phyloP scores from a whole-genome alignment of 345 rosid genomes.

The Geranium brycei region DNA sequence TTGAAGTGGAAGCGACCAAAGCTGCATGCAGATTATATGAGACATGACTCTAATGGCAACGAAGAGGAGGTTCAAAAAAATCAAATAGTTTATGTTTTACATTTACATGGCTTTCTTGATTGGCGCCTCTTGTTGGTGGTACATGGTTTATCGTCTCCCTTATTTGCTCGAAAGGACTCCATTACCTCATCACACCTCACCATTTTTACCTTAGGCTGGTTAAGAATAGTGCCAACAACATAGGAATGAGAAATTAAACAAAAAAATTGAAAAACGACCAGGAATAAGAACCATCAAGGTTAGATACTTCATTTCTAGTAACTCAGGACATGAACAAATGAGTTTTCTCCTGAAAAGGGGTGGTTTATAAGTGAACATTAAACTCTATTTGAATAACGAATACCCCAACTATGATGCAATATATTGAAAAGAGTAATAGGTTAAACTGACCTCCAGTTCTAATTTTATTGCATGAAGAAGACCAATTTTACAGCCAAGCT shows the following conservation, averaged over 20 bases:
- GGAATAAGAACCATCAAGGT: neutral
- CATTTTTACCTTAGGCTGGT: slow-evolving; percentile 23
- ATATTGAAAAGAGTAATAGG: neutral
- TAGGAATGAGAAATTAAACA: slow-evolving; percentile 5
- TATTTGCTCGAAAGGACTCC: slow-evolving; percentile 11
- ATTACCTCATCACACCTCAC: slow-evolving; percentile 11
- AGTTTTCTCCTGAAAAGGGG: slow-evolving; percentile 22
- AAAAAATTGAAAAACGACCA: neutral
- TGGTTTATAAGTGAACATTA: slow-evolving; percentile 7
- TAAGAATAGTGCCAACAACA: slow-evolving; percentile 11
- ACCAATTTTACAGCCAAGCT: slow-evolving; percentile 53
- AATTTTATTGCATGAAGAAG: slow-evolving; percentile 29
- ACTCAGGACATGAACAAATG: slow-evolving; percentile 11
- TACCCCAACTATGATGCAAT: slow-evolving; percentile 4
- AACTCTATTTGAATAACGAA: neutral
- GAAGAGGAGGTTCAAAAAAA: neutral
- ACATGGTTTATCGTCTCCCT: slow-evolving; percentile 14
- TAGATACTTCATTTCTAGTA: slow-evolving; percentile 23
- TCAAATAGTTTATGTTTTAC: neutral
- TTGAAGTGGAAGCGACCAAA: slow-evolving; percentile 13
- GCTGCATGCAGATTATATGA: slow-evolving; percentile 16
- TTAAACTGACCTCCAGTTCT: slow-evolving; percentile 20
- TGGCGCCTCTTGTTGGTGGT: slow-evolving; percentile 22
- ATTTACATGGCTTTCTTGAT: slow-evolving; percentile 27
- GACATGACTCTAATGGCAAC: neutral